phyloP scores from a whole-genome alignment of 495 filamentous ascomycete species.

The Xeromyces bisporus region DNA sequence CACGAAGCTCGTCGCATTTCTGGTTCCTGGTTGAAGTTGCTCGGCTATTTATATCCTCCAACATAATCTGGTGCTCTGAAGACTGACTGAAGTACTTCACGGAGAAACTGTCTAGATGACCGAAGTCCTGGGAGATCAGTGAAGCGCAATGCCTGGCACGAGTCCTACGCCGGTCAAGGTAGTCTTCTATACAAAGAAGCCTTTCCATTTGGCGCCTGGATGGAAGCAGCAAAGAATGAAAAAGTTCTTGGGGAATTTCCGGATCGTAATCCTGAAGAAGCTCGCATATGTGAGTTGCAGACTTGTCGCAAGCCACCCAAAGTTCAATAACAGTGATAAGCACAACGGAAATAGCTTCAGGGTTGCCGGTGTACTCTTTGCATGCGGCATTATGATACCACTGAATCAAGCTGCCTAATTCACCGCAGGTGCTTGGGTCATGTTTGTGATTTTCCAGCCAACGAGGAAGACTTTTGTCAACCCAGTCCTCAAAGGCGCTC shows the following conservation, averaged over 20 bases:
- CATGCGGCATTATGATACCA: constrained; percentile 16
- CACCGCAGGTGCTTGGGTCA: constrained; percentile 9
- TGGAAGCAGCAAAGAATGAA: constrained; percentile 35
- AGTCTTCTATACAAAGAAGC: constrained; percentile 29
- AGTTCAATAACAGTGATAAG: constrained; percentile 42
- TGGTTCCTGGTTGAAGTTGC: constrained; percentile 12
- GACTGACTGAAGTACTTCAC: constrained; percentile 37
- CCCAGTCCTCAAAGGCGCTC: constrained; percentile 27
- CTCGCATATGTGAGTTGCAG: constrained; percentile 18
- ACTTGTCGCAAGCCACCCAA: constrained; percentile 44
- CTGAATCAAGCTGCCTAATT: constrained; percentile 12
- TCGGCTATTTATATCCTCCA: constrained; percentile 17
- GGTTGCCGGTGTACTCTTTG: constrained; percentile 22
- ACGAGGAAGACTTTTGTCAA: constrained; percentile 12
- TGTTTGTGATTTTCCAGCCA: constrained; percentile 19
- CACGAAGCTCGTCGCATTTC: constrained; percentile 29
- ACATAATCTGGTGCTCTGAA: constrained; percentile 20
- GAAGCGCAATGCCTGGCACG: constrained; percentile 5
- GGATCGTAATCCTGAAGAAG: constrained; percentile 36
- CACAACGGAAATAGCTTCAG: constrained; percentile 41
- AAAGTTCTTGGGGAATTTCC: constrained; percentile 22
- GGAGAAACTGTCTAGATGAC: constrained; percentile 24
- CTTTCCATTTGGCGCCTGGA: constrained; percentile 31
- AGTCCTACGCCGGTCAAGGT: constrained; percentile 21
- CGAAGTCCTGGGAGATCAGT: constrained; percentile 19